Base-by-base conservation (phyloP, 2,329 filamentous ascomycete genomes). In the Blastomyces gilchristii region DNA sequence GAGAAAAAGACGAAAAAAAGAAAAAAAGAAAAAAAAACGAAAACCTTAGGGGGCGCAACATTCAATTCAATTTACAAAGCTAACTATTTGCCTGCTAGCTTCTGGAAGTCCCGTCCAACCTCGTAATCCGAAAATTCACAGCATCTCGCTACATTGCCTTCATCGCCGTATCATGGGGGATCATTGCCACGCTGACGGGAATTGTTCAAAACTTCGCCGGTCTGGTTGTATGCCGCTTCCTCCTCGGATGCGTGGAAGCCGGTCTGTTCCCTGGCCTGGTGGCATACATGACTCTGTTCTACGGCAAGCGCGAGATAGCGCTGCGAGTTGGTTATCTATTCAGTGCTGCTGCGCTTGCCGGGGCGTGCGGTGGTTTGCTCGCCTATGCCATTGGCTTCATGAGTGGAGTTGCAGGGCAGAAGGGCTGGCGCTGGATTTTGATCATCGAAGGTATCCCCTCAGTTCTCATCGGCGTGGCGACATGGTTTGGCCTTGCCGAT, bases 381-480 rank as follows among this genome's bases (percentile, higher is more conserved):
- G 89, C 89, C 0, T 91, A 87, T 65, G 87, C 82, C 0, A 89
- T 91, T 65, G 87, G 87, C 0, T 84, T 87, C 69, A 85, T 92
- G 83, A 85, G 89, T 59, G 88, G 88, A 0, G 71, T 85, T 0
- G 75, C 77, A 0, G 88, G 87, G 1, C 79, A 86, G 69, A 77
- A 78, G 41, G 88, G 87, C 0, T 92, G 89, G 89, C 79, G 87
- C 50, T 89, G 86, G 81, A 86, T 91, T 62, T 82, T 91, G 79
- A 78, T 79, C 58, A 69, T 79, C 52, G 82, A 84, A 69, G 86
- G 86, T 0, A 73, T 86, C 1, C 82, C 81, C 0, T 81, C 81
- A 0, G 76, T 87, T 25, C 47, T 85, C 3, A 71, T 85, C 0
- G 86, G 84, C 0, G 71, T 86, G 9, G 71, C 81, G 1, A 82